Base-by-base conservation (phyloP, 352 stramenopile genomes). In the Plasmopara muralis region DNA sequence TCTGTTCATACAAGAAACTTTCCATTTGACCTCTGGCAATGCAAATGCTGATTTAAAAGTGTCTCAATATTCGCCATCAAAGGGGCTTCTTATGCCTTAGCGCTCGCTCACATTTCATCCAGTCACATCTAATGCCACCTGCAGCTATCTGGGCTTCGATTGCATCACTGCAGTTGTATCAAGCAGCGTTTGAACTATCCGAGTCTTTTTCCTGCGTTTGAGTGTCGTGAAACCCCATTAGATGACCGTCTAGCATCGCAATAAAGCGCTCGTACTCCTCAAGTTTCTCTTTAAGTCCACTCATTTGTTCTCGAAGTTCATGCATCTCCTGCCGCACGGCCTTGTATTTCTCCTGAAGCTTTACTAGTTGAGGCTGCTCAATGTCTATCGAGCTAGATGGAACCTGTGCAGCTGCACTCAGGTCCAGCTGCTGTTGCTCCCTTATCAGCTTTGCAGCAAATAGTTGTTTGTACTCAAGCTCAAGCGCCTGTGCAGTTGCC, bases 191-290 rank as follows among this genome's bases (percentile, higher is more conserved):
- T 70, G 31, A 70, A 55, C 25, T 53, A 15, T 40, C 54, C 10
- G 57, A 41, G 15, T 68, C 50, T 39, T 55, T 50, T 40, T 67
- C 28, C 13, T 33, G 40, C 40, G 40, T 68, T 25, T 71, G 50
- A 13, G 63, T 68, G 33, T 68, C 63, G 52, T 68, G 50, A 20
- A 71, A 68, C 13, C 63, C 63, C 59, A 75, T 68, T 31, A 75
- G 57, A 51, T 75, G 66, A 7, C 66, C 66, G 29, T 75, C 66
- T 25, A 75, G 62, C 62, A 70, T 70, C 18, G 66, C 66, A 40
- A 75, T 75, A 14, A 75, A 75, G n/a, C 66, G 66, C 47, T 75
- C 66, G 38, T 75, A 75, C 47, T 75, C 62, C 34, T 75, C 66
- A 15, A 75, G 61, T 50, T 75, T 75, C 40, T 68, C 62, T 42